Conservation (phyloP, 2,329 filamentous ascomycete species). For the Clarireedia monteithiana region DNA sequence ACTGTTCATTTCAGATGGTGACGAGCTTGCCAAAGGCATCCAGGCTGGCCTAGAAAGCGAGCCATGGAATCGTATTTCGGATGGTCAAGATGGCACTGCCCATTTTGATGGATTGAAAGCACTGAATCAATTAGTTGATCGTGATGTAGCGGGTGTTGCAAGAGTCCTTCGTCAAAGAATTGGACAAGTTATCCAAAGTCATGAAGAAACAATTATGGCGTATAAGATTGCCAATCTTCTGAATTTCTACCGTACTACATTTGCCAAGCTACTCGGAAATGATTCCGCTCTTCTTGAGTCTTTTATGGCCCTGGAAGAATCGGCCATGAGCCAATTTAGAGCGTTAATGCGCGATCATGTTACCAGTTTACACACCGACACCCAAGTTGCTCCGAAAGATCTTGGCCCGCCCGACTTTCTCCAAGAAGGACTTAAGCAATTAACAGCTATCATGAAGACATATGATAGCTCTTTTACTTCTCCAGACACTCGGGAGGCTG, state of each 20-base stretch:
- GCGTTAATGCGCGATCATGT: constrained; percentile 74
- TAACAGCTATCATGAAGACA: constrained; percentile 73
- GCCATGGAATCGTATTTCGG: constrained; percentile 64
- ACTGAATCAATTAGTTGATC: constrained; percentile 77
- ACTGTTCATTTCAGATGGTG: constrained; percentile 83
- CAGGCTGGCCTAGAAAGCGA: constrained; percentile 75
- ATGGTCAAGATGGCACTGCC: constrained; percentile 46
- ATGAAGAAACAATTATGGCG: constrained; percentile 79
- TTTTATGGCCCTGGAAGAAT: constrained; percentile 61
- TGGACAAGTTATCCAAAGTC: constrained; percentile 85
- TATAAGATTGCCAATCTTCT: constrained; percentile 89
- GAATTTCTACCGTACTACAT: constrained; percentile 81
- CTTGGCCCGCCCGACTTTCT: constrained; percentile 75
- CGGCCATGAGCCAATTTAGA: constrained; percentile 76
- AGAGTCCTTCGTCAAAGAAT: constrained; percentile 81
- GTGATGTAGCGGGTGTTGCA: constrained; percentile 73
- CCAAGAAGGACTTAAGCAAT: constrained; percentile 67
- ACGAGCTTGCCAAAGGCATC: constrained; percentile 78
- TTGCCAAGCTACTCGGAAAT: constrained; percentile 66
- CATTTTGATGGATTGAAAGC: constrained; percentile 76
- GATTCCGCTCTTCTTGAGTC: constrained; percentile 63
- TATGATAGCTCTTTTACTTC: constrained; percentile 73
- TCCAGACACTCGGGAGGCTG: constrained; percentile 49
- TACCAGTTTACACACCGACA: constrained; percentile 63
- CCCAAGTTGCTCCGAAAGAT: constrained; percentile 62